Percentiles rank a stretch among this genome's conserved stretches.
Conservation (phyloP, 345 rosid species). For the Sisymbrium altissimum region DNA sequence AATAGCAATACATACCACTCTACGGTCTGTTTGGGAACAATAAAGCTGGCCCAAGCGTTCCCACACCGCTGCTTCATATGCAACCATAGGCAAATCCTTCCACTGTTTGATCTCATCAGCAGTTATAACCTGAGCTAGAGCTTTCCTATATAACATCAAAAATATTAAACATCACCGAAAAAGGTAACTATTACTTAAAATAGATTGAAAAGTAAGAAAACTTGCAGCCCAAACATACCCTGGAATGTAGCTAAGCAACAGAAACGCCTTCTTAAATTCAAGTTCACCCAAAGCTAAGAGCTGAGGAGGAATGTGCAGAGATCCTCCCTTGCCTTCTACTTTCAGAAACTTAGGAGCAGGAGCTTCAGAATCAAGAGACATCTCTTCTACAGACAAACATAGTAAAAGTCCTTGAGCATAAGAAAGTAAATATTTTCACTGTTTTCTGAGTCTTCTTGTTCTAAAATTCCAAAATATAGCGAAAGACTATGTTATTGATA, state of each 20-base stretch:
- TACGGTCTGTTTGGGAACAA: neutral
- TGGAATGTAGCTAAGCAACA: constrained; percentile 53
- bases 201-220: neutral
- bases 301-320: constrained; percentile 28
- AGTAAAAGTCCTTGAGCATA: neutral
- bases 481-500: neutral
- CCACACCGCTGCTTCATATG: constrained; percentile 55
- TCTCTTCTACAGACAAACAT: neutral
- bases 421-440: neutral
- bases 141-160: constrained; percentile 28
- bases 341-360: constrained; percentile 1
- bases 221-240: constrained; percentile 35
- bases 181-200: neutral
- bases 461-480: neutral
- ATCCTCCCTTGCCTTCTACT: neutral
- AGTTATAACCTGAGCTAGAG: constrained; percentile 33
- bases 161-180: neutral
- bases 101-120: constrained; percentile 40
- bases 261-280: constrained; percentile 58
- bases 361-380: constrained; percentile 3
- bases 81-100: constrained; percentile 42
- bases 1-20: no score
- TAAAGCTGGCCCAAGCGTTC: neutral
- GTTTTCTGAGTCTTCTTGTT: neutral
- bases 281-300: constrained; percentile 51